phyloP scores from a whole-genome alignment of 1,284 basidiomycete genomes.

The Takashimella tepidaria region DNA sequence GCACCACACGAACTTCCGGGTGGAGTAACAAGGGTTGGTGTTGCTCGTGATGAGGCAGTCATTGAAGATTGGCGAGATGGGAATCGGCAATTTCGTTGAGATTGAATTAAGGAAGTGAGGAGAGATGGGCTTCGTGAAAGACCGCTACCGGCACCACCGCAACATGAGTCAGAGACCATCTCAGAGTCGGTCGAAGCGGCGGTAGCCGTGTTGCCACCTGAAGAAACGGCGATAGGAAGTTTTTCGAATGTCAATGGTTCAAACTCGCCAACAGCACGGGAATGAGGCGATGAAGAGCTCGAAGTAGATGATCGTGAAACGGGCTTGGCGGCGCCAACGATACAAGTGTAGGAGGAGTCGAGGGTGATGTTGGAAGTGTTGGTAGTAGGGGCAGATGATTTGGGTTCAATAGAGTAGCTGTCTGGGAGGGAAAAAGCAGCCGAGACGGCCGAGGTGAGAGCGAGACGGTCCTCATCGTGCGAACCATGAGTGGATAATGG shows the following conservation, averaged over 20 bases:
- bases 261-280: neutral
- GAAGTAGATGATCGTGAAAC: neutral
- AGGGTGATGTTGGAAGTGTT: constrained; percentile 8
- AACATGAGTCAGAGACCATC: constrained; percentile 3
- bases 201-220: neutral
- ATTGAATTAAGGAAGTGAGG: constrained; percentile 18
- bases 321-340: neutral
- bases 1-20: neutral
- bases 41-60: constrained; percentile 13
- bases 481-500: neutral
- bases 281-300: neutral
- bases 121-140: constrained; percentile 17
- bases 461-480: neutral
- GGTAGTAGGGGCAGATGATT: too few relatives aligned
- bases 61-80: constrained; percentile 21
- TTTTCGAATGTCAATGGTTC: constrained; percentile 17
- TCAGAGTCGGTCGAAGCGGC: constrained; percentile 13
- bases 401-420: too few relatives aligned
- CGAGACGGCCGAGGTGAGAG: neutral
- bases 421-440: too few relatives aligned
- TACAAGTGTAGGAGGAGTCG: constrained; percentile 6
- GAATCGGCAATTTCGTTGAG: constrained; percentile 11
- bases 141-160: neutral
- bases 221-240: constrained; percentile 7
- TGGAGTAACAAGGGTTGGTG: neutral